Percentiles rank a stretch among this genome's conserved stretches.
phyloP scores from a whole-genome alignment of 495 filamentous ascomycete species.

The Penicillium salamii region DNA sequence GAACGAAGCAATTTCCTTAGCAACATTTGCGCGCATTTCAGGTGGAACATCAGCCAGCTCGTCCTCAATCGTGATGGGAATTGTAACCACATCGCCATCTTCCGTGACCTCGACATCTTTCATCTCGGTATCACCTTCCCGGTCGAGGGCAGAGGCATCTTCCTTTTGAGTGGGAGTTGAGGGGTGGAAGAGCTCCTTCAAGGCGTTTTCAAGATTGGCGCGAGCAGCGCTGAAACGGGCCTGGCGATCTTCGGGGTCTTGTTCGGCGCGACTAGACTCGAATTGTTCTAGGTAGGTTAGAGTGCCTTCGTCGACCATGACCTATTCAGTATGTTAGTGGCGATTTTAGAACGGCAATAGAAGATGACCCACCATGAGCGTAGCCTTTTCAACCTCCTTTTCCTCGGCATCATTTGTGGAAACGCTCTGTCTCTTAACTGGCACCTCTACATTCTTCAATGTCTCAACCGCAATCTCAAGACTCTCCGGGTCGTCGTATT shows the following conservation, averaged over 20 bases:
- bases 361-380: conserved; percentile 52
- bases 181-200: conserved; percentile 74
- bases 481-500: conserved; percentile 91
- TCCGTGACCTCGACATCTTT: conserved; percentile 55
- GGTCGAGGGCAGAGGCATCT: conserved; percentile 46
- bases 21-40: conserved; percentile 95
- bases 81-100: conserved; percentile 81
- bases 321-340: conserved; percentile 34
- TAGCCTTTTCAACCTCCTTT: conserved; percentile 63
- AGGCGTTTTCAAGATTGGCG: conserved; percentile 57
- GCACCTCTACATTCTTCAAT: conserved; percentile 81
- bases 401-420: conserved; percentile 50
- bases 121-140: conserved; percentile 73
- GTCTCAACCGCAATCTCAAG: conserved; percentile 83
- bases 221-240: conserved; percentile 67
- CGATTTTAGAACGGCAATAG: background rate
- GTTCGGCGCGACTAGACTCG: conserved; percentile 61
- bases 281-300: conserved; percentile 78
- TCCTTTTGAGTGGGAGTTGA: conserved; percentile 46
- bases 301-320: conserved; percentile 80
- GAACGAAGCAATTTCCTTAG: conserved; percentile 91
- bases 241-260: conserved; percentile 61
- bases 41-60: conserved; percentile 93
- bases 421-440: conserved; percentile 64
- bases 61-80: conserved; percentile 85